Conservation (phyloP, 2,329 filamentous ascomycete genomes). For the Chalaropsis ovoidea region DNA sequence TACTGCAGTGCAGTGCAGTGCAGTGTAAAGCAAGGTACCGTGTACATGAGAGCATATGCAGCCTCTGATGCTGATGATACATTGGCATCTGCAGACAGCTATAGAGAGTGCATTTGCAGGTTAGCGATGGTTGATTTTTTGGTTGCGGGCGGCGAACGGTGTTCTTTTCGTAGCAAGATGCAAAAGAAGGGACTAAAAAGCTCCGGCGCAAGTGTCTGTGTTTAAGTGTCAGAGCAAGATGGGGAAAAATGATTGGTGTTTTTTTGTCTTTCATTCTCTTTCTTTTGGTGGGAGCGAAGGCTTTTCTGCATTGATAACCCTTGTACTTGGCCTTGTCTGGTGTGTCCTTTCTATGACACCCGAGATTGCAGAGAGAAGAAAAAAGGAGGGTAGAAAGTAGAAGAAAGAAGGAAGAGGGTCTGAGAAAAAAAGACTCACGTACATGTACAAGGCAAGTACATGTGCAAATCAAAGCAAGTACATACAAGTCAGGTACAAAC, state of each 20-base stretch:
- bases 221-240: background rate
- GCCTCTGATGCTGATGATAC: background rate
- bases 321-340: background rate
- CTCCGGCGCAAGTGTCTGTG: constrained; percentile 5
- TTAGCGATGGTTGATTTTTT: too few species aligned
- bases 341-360: background rate
- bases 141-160: background rate
- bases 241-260: background rate
- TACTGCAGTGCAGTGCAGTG: too few species aligned
- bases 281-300: background rate
- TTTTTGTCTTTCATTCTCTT: too few species aligned
- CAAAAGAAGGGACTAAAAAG: constrained; percentile 7
- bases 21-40: background rate
- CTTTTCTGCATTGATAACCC: background rate
- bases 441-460: background rate
- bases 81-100: background rate
- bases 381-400: background rate
- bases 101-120: background rate
- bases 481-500: too few species aligned
- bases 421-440: background rate
- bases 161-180: too few species aligned
- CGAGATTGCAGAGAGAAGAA: background rate
- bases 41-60: background rate
- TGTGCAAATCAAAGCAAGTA: too few species aligned
- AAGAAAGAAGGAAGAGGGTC: background rate